Evolutionary conservation across 164 flowering plant species (phyloP), one percentile per base, ranked within the genome.

Genomic region (Stephania yunnanensis): DNA sequence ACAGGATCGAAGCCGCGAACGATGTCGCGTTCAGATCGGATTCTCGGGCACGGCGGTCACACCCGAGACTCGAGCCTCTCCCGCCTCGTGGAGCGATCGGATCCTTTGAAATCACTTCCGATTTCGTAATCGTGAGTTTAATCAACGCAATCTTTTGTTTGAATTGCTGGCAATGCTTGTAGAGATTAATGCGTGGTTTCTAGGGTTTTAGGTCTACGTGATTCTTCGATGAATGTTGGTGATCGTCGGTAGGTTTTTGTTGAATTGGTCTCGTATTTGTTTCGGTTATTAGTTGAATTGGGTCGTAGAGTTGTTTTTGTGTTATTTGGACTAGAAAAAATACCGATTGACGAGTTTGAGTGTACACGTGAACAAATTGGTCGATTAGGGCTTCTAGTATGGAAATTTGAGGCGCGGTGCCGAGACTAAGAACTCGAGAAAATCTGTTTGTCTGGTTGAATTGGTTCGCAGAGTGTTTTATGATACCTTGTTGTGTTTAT

Each of bases 11-110:
- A 5, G 91, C 85, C 5, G 81, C 87, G 1, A 86, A 85, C 69
- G 98, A 87, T 72, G 75, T 92, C 3, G 74, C 91, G 25, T 93
- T 93, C 79, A 92, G 74, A 86, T 94, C 76, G 97, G 94, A 7
- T 89, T 93, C 82, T 81, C 98, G 98, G 99, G 22, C 85, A 92
- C 87, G 84, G 92, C 74, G 99, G 99, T 46, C 99, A 93, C 78
- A 94, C 93, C n/a, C 93, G 82, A 73, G 90, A 12, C 73, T 95
- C 78, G 90, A 94, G 82, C 97, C 98, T 73, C 90, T 90, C n/a
- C n/a, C n/a, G n/a, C n/a, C 65, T 89, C 91, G 10, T 86, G 46
- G 87, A 93, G 69, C 81, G 92, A 77, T 31, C 76, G 74, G 70
- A 85, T 71, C 88, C 91, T 25, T 25, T 25, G 25, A 25, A 25